phyloP scores from a whole-genome alignment of 768 basidiomycete species.

The Piloderma croceum region DNA sequence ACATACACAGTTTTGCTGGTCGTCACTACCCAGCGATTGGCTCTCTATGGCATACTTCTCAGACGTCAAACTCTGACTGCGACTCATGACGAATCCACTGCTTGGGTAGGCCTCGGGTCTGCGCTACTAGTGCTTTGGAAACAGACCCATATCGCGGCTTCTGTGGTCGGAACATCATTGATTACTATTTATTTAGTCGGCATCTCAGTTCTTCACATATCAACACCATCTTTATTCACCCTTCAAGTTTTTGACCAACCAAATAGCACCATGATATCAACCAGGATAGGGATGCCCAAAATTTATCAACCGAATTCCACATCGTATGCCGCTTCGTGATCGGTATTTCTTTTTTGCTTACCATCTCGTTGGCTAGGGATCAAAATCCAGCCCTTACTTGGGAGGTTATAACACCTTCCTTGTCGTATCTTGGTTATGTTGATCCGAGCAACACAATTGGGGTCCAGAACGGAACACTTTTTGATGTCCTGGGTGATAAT shows the following conservation, averaged over 20 bases:
- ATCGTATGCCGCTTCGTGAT: too few species aligned
- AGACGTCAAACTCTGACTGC: slow-evolving; percentile 13
- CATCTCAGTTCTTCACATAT: slow-evolving; percentile 17
- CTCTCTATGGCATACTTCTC: slow-evolving; percentile 5
- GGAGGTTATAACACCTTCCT: too few species aligned
- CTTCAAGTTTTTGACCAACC: slow-evolving; percentile 14
- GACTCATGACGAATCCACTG: slow-evolving; percentile 13
- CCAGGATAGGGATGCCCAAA: slow-evolving; percentile 4
- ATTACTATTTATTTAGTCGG: slow-evolving; percentile 11
- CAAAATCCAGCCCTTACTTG: too few species aligned
- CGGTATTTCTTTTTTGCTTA: too few species aligned
- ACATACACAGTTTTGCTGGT: slow-evolving; percentile 14
- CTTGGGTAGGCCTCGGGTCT: slow-evolving; percentile 21
- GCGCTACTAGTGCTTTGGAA: slow-evolving; percentile 15
- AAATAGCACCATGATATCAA: neutral
- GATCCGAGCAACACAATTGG: slow-evolving; percentile 5
- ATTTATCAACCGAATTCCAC: neutral
- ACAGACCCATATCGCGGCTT: slow-evolving; percentile 13
- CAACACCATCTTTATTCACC: slow-evolving; percentile 18
- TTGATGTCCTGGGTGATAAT: slow-evolving; percentile 11
- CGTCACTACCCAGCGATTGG: slow-evolving; percentile 10
- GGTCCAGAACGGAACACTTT: slow-evolving; percentile 11
- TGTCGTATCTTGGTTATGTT: neutral
- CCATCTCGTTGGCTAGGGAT: too few species aligned
- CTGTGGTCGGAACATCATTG: neutral